phyloP scores from a whole-genome alignment of 1,284 basidiomycete species.

The Sporisorium iseilematis-ciliati region DNA sequence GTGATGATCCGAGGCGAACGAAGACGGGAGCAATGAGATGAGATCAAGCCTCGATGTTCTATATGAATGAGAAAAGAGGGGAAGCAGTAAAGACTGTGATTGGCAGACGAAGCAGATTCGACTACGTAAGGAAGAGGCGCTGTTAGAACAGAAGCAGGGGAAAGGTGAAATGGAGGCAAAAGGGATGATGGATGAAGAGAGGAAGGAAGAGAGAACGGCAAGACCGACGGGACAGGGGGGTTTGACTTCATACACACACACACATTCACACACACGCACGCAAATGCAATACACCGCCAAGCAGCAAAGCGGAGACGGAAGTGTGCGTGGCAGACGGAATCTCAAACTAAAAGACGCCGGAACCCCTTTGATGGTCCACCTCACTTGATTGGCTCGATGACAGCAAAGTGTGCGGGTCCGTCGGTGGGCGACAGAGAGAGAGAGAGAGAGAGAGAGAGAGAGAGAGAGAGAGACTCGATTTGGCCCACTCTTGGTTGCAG shows the following conservation, averaged over 20 bases:
- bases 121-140: conserved; percentile 11
- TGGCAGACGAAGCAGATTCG: conserved; percentile 18
- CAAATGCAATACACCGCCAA: neutral
- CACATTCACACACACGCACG: neutral
- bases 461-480: neutral
- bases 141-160: conserved; percentile 1
- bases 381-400: neutral
- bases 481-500: neutral
- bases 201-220: conserved; percentile 1
- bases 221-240: neutral
- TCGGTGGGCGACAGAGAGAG: neutral
- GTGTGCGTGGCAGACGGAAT: neutral
- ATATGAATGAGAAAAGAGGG: conserved; percentile 10
- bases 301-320: neutral
- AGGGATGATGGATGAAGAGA: conserved; percentile 9
- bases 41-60: neutral
- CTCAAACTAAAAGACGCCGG: conserved; percentile 30
- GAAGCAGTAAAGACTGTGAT: conserved; percentile 44
- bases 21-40: neutral
- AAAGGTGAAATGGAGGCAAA: conserved; percentile 1
- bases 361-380: conserved; percentile 20
- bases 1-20: neutral
- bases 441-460: too few species aligned
- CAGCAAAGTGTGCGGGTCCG: conserved; percentile 2
- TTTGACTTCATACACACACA: neutral